Evolutionary conservation across 2,329 filamentous ascomycete genomes (phyloP).

Genomic region (Xylariomycetidae sp.): DNA sequence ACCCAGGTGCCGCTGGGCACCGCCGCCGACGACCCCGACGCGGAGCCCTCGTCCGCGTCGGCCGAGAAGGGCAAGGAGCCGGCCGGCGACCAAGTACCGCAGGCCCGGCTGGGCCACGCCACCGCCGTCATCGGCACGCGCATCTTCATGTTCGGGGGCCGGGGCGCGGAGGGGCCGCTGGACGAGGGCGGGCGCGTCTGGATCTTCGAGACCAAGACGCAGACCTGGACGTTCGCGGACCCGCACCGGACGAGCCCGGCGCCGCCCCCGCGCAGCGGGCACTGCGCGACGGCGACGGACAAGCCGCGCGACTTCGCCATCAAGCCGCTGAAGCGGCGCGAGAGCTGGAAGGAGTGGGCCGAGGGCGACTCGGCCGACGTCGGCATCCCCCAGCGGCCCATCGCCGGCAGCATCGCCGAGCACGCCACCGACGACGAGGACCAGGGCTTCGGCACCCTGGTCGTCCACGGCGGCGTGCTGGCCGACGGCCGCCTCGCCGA

Average conservation of each 20-base stretch:
- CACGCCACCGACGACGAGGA: slow-evolving; percentile 53
- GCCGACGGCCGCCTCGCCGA: slow-evolving; percentile 52
- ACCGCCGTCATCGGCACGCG: slow-evolving; percentile 60
- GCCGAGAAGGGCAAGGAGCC: slow-evolving; percentile 33
- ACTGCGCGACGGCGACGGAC: slow-evolving; percentile 52
- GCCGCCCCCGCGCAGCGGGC: slow-evolving; percentile 66
- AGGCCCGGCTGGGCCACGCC: slow-evolving; percentile 67
- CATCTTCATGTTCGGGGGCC: slow-evolving; percentile 78
- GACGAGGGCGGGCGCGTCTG: slow-evolving; percentile 71
- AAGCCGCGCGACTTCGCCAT: slow-evolving; percentile 47
- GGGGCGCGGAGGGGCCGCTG: slow-evolving; percentile 61
- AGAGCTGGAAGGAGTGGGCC: slow-evolving; percentile 51
- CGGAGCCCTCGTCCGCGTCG: slow-evolving; percentile 8
- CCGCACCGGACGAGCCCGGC: slow-evolving; percentile 40
- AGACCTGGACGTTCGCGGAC: slow-evolving; percentile 58
- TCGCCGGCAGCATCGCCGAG: slow-evolving; percentile 51
- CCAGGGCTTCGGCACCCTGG: slow-evolving; percentile 61
- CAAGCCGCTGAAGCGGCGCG: slow-evolving; percentile 28
- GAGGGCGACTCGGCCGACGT: slow-evolving; percentile 47
- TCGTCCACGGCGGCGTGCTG: slow-evolving; percentile 71
- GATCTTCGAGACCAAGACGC: slow-evolving; percentile 62
- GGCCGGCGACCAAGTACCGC: slow-evolving; percentile 43
- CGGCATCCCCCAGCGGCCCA: slow-evolving; percentile 53
- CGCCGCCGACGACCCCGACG: slow-evolving; percentile 12
- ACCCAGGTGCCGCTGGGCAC: slow-evolving; percentile 36